These are phyloP conservation scores for Ramalina intermedia DNA, from an alignment of 495 filamentous ascomycete genomes.

Conservation along the genomic window DNA sequence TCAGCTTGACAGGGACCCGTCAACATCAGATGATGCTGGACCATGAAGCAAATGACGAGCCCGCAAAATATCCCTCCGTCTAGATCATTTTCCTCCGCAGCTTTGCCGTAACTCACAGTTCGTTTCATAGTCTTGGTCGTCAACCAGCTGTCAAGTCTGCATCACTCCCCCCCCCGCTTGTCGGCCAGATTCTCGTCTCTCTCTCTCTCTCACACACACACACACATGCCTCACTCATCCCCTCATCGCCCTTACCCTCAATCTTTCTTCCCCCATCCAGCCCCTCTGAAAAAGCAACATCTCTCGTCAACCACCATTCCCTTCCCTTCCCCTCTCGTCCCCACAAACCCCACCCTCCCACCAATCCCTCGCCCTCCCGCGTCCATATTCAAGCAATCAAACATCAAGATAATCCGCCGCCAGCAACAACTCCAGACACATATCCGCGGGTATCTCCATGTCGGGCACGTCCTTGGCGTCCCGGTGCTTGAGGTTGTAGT, in stretches of 20 bases:
- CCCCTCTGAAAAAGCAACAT: no score
- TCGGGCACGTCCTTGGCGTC: conserved; percentile 68
- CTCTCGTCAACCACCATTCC: neutral
- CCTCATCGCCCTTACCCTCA: neutral
- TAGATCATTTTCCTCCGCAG: neutral
- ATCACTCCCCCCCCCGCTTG: no score
- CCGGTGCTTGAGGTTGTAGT: conserved; percentile 72
- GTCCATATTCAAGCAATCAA: no score
- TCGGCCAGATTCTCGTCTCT: neutral
- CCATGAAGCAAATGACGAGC: neutral
- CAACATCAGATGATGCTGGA: neutral
- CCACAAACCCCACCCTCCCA: neutral
- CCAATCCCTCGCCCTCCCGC: neutral
- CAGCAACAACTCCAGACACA: conserved; percentile 70
- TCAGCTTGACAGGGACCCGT: neutral
- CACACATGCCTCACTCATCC: neutral
- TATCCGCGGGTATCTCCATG: conserved; percentile 68
- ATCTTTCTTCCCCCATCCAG: neutral
- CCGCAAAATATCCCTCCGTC: neutral
- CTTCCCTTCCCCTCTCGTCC: neutral
- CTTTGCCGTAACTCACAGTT: neutral
- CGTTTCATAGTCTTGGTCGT: neutral
- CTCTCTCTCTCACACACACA: neutral
- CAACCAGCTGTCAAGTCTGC: no score
- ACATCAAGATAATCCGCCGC: conserved; percentile 61